Evolutionary conservation across 2,329 filamentous ascomycete species (phyloP), one percentile per base, ranked within the genome.

Genomic region (Chrysosphaeria jannelii): DNA sequence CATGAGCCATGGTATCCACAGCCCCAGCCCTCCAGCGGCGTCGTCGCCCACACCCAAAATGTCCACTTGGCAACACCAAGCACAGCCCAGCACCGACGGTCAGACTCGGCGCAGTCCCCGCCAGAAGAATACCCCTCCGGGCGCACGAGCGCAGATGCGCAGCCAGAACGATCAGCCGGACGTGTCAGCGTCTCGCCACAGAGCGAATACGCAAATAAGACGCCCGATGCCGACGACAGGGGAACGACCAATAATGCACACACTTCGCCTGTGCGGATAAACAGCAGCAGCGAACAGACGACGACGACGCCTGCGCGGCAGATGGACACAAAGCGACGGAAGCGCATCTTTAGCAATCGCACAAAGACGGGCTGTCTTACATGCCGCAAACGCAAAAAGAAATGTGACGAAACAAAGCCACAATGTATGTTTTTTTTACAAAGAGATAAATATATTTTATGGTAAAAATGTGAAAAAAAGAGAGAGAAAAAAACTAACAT

Each of bases 281-380:
- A 14, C 23, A 10, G 23, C 16, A 5, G 41, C n/a, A n/a, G n/a
- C n/a, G n/a, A n/a, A n/a, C n/a, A n/a, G n/a, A n/a, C n/a, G n/a
- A n/a, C 16, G 16, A n/a, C 7, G 1, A 35, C 51, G 14, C 23
- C 25, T 4, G n/a, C 23, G 5, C 42, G 60, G 17, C 57, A 62
- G 35, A 54, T 55, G 5, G 61, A 67, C 32, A 50, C 57, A 4
- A 70, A 70, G 42, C 70, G 69, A 41, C 48, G 67, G 23, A 74
- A 74, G 43, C 55, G 68, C 19, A 74, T 75, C 37, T 93, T 91
- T 38, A 89, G 76, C 47, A 90, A 91, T 43, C 60, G 81, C 28
- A 91, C 81, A 11, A 93, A 93, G 47, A 91, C 79, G 7, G 78
- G 79, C 15, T 93, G 81, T 42, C 63, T 89, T 45, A 93, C 81